Evolutionary conservation across 2,329 filamentous ascomycete genomes (phyloP).

Genomic region (Fusarium sp.): DNA sequence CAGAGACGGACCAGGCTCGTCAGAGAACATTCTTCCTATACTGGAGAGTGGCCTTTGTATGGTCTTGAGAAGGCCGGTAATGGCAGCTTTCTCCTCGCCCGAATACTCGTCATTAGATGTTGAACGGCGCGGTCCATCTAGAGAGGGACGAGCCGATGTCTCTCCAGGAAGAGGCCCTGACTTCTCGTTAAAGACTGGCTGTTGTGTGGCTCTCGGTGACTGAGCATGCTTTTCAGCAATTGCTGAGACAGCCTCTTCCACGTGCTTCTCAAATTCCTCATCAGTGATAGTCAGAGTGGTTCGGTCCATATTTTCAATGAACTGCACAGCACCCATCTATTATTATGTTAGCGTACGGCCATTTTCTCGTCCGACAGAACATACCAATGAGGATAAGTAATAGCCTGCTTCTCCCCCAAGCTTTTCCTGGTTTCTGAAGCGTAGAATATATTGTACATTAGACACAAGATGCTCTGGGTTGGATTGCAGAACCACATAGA

Average conservation of each 20-base stretch:
- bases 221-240: constrained; percentile 87
- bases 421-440: constrained; percentile 98
- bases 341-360: constrained; percentile 9
- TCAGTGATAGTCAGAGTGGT: constrained; percentile 94
- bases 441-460: constrained; percentile 97
- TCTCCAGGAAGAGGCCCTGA: constrained; percentile 43
- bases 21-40: constrained; percentile 95
- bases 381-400: constrained; percentile 91
- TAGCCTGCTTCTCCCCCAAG: constrained; percentile 97
- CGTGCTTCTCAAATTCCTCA: constrained; percentile 94
- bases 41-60: constrained; percentile 92
- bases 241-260: constrained; percentile 94
- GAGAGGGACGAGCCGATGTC: constrained; percentile 56
- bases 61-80: constrained; percentile 85
- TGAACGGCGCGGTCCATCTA: constrained; percentile 65
- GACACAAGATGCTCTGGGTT: constrained; percentile 96
- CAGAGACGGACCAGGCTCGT: constrained; percentile 61
- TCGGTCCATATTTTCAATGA: constrained; percentile 95
- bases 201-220: constrained; percentile 59
- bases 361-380: constrained; percentile 41
- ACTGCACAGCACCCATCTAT: constrained; percentile 91
- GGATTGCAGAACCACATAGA: constrained; percentile 93
- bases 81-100: constrained; percentile 80
- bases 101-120: constrained; percentile 67
- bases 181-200: constrained; percentile 61